Evolutionary conservation across 2,329 filamentous ascomycete genomes (phyloP).

Genomic region (Venturia aucupariae): DNA sequence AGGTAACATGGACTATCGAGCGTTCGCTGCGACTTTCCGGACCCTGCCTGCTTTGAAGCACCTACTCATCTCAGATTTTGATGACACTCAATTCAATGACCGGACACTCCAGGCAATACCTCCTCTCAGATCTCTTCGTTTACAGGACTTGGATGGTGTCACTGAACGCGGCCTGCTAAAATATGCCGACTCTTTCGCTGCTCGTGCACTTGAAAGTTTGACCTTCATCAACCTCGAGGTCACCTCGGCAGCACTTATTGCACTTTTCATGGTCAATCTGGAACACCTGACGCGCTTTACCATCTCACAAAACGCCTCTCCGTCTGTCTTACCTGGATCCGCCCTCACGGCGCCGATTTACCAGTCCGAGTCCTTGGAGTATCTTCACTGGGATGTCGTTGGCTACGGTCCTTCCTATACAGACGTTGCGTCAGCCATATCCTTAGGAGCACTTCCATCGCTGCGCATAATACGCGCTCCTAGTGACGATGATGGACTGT

Average conservation of each 20-base stretch:
- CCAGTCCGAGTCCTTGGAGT: constrained; percentile 39
- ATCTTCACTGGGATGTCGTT: constrained; percentile 54
- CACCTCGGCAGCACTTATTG: constrained; percentile 41
- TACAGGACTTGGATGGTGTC: constrained; percentile 47
- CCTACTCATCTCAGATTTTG: constrained; percentile 46
- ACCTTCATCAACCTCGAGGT: constrained; percentile 46
- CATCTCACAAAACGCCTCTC: constrained; percentile 43
- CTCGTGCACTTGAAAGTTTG: constrained; percentile 37
- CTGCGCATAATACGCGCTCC: constrained; percentile 54
- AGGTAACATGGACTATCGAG: constrained; percentile 42
- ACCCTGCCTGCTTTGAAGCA: constrained; percentile 44
- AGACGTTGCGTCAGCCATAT: constrained; percentile 56
- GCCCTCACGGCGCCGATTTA: constrained; percentile 34
- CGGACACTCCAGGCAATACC: constrained; percentile 45
- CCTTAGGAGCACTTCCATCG: constrained; percentile 51
- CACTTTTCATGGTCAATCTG: constrained; percentile 42
- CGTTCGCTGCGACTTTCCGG: constrained; percentile 45
- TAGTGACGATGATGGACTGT: constrained; percentile 58
- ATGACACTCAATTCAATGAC: constrained; percentile 46
- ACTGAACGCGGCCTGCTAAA: constrained; percentile 46
- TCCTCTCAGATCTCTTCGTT: constrained; percentile 41
- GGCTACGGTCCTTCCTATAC: constrained; percentile 47
- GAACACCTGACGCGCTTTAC: constrained; percentile 39
- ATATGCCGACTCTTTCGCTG: constrained; percentile 39
- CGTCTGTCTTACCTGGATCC: constrained; percentile 33